Conservation (phyloP, 495 filamentous ascomycete species). For the Thermochaetoides thermophila region DNA sequence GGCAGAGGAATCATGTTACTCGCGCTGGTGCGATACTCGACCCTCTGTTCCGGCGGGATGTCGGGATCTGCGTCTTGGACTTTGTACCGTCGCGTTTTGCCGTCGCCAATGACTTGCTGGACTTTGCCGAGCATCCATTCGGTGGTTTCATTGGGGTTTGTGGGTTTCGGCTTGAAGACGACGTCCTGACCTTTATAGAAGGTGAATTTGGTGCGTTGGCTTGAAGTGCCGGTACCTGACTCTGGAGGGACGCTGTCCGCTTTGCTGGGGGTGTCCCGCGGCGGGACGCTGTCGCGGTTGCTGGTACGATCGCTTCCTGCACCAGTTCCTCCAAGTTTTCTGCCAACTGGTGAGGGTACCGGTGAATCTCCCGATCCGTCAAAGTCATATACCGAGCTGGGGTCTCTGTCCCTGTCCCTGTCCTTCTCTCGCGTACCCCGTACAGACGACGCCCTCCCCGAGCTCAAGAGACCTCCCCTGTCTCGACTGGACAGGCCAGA, state of each 20-base stretch:
- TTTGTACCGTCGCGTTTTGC: conserved; percentile 79
- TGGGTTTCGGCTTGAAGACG: conserved; percentile 70
- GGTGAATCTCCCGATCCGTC: conserved; percentile 58
- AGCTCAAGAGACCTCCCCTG: conserved; percentile 12
- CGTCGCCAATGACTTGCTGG: conserved; percentile 68
- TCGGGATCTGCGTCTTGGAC: conserved; percentile 90
- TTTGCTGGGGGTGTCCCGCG: conserved; percentile 31
- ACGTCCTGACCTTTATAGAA: conserved; percentile 66
- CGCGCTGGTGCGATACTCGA: conserved; percentile 65
- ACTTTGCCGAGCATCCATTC: conserved; percentile 88
- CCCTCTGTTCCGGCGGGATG: conserved; percentile 48
- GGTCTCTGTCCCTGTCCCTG: conserved; percentile 33
- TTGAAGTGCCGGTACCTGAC: conserved; percentile 14
- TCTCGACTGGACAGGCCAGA: conserved; percentile 12
- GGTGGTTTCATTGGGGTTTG: conserved; percentile 46
- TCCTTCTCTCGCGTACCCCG: conserved; percentile 14
- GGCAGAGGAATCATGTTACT: conserved; percentile 70
- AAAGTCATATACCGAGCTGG: conserved; percentile 45
- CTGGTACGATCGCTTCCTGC: conserved; percentile 27
- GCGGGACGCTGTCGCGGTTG: conserved; percentile 30
- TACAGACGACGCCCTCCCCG: conserved; percentile 15
- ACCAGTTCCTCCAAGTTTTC: conserved; percentile 37
- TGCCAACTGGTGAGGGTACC: conserved; percentile 43
- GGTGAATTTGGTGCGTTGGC: conserved; percentile 30
- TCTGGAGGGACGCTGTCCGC: conserved; percentile 32